Base-by-base conservation (phyloP, 352 stramenopile genomes). In the Thraustochytrium striatum region DNA sequence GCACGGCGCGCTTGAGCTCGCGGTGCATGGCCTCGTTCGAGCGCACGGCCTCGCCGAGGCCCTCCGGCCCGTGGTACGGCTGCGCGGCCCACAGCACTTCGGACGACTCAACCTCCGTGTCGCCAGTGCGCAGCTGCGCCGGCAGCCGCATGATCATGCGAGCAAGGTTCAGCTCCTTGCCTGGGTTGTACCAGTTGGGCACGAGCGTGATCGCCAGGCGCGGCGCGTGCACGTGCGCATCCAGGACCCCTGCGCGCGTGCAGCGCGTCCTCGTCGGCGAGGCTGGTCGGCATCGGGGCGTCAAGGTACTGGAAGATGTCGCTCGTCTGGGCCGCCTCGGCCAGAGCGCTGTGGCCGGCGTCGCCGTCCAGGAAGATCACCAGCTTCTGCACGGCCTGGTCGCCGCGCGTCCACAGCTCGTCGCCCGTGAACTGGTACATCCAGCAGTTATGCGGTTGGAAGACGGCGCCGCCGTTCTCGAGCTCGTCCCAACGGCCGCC, bases 361-460 rank as follows among this genome's bases (percentile, higher is more conserved):
- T 32, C 61, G 33, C 33, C 13, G 38, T 55, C 61, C 61, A 53
- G 9, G 19, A 53, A 32, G 25, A 70, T n/a, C 9, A 36, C 32
- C 28, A 55, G 7, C 33, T 55, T 30, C 11, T 32, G n/a, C 25
- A 3, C 25, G 7, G 33, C 43, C 7, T 21, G 38, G 21, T 30
- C 36, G 61, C 25, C 61, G 2, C 8, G 3, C n/a, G 38, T 7
- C 28, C 61, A 57, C n/a, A 2, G 38, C 25, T 55, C 61, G 33
- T 11, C 11, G 25, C 58, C 58, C 16, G 25, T 21, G 58, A 69
- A n/a, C 5, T 70, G 25, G 38, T 70, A 70, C 61, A 70, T 28
- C 61, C 61, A 70, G 61, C 61, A 70, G n/a, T n/a, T n/a, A 35
- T 55, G 21, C 61, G 61, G 61, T 30, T 52, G 19, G 25, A 52